Evolutionary conservation across 176 grass and related monocot genomes (phyloP).

Genomic region (Triticum urartu): DNA sequence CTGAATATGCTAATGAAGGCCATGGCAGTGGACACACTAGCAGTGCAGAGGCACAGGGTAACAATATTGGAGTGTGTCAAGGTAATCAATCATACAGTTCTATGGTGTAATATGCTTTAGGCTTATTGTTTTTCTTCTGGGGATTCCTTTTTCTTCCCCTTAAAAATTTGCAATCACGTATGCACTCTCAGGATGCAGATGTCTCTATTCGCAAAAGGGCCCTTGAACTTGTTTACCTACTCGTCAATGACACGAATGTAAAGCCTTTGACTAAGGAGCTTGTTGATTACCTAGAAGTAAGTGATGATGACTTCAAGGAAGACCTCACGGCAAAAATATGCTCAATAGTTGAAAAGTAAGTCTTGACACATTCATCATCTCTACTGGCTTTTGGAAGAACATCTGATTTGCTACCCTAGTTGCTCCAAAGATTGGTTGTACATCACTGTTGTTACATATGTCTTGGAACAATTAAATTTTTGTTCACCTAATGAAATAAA

Average conservation of each 20-base stretch:
- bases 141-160: slow-evolving; percentile 23
- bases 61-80: slow-evolving; percentile 99
- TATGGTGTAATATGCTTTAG: not conserved
- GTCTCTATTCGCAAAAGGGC: slow-evolving; percentile 99
- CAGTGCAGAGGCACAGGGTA: slow-evolving; percentile 91
- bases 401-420: not conserved
- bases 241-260: slow-evolving; percentile 88
- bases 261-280: slow-evolving; percentile 96
- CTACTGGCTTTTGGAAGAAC: slow-evolving; percentile 6
- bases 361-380: not conserved
- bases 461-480: not conserved
- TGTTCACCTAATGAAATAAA: not conserved
- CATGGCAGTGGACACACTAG: slow-evolving; percentile 80
- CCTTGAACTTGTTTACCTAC: slow-evolving; percentile 86
- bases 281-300: slow-evolving; percentile 96
- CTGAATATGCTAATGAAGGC: slow-evolving; percentile 97
- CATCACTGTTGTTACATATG: slow-evolving; percentile 4
- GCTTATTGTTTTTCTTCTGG: slow-evolving; percentile 15
- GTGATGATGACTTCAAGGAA: slow-evolving; percentile 96
- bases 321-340: slow-evolving; percentile 95
- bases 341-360: slow-evolving; percentile 97
- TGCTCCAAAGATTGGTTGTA: not conserved
- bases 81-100: slow-evolving; percentile 45
- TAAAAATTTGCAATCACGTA: slow-evolving; percentile 25
- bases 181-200: slow-evolving; percentile 88